Percentiles rank a stretch among this genome's conserved stretches.
These are phyloP conservation scores for Leucogyrophana mollusca DNA, from an alignment of 768 basidiomycete species.

Conservation along the genomic window DNA sequence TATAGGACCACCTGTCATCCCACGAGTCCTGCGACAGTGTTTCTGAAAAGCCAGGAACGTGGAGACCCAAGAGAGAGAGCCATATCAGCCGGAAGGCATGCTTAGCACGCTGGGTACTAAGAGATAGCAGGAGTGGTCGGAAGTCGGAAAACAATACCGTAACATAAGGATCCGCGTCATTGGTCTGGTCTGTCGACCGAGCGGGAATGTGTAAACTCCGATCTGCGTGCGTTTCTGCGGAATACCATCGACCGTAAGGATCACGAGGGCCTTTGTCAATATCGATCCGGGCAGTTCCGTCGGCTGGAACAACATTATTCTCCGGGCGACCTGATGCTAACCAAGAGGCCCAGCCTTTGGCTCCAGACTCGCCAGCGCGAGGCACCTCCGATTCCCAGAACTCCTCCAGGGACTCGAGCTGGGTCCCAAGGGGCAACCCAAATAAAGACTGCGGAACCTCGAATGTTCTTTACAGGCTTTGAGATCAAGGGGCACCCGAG, in stretches of 20 bases:
- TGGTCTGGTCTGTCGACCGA: constrained; percentile 50
- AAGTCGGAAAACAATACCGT: constrained; percentile 75
- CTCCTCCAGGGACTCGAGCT: constrained; percentile 63
- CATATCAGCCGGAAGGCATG: constrained; percentile 63
- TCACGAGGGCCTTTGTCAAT: constrained; percentile 39
- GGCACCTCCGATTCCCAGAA: constrained; percentile 84
- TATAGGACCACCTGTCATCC: constrained; percentile 70
- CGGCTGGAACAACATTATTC: constrained; percentile 2
- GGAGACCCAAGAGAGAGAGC: constrained; percentile 69
- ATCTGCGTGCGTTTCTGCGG: constrained; percentile 54
- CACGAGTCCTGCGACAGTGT: constrained; percentile 42
- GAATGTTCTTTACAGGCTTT: constrained; percentile 48
- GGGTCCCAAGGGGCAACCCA: constrained; percentile 41
- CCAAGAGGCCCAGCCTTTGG: constrained; percentile 73
- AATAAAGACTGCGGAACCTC: constrained; percentile 47
- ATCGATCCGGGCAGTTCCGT: constrained; percentile 13
- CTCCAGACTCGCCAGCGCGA: constrained; percentile 67
- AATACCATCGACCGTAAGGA: constrained; percentile 68
- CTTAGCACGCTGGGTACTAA: constrained; percentile 46
- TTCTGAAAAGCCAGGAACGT: constrained; percentile 62
- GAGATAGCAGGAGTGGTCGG: constrained; percentile 49
- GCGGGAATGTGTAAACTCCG: constrained; percentile 42
- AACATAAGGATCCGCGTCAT: constrained; percentile 65
- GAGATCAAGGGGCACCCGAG: constrained; percentile 8
- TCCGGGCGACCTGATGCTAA: constrained; percentile 42